These are phyloP conservation scores for Neurospora sublineolata DNA, from an alignment of 495 filamentous ascomycete genomes.

Conservation along the genomic window DNA sequence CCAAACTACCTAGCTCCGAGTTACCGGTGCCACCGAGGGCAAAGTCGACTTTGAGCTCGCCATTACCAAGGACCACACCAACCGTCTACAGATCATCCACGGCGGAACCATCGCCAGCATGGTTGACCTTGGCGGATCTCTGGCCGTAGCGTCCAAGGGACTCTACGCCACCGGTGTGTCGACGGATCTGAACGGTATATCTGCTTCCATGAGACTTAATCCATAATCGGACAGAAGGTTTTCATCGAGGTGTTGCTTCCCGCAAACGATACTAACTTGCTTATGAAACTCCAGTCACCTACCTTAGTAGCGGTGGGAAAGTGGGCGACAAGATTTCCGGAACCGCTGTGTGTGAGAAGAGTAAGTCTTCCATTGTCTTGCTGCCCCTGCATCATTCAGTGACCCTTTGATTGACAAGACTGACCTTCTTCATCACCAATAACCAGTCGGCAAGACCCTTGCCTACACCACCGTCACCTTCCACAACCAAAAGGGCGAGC, in stretches of 20 bases:
- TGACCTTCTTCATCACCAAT: background rate
- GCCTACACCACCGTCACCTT: slow-evolving; percentile 82
- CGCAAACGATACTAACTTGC: background rate
- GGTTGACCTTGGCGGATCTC: slow-evolving; percentile 87
- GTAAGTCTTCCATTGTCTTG: slow-evolving; percentile 32
- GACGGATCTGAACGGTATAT: slow-evolving; percentile 76
- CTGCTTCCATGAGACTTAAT: background rate
- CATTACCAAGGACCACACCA: slow-evolving; percentile 82
- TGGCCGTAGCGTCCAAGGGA: slow-evolving; percentile 85
- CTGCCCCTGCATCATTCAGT: background rate
- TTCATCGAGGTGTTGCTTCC: background rate
- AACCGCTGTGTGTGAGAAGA: slow-evolving; percentile 70
- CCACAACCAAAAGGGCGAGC: slow-evolving; percentile 57
- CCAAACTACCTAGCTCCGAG: slow-evolving; percentile 45
- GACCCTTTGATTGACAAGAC: background rate
- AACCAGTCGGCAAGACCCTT: slow-evolving; percentile 76
- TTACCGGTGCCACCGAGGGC: slow-evolving; percentile 66
- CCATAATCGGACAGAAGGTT: background rate
- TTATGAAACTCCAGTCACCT: slow-evolving; percentile 56
- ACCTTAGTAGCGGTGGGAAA: slow-evolving; percentile 71
- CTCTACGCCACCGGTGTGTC: slow-evolving; percentile 84
- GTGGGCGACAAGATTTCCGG: slow-evolving; percentile 67
- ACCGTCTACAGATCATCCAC: slow-evolving; percentile 81
- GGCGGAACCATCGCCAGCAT: slow-evolving; percentile 92
- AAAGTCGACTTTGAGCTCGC: slow-evolving; percentile 78